Evolutionary conservation across 2,329 filamentous ascomycete species (phyloP).

Genomic region (Ophiognomonia clavigignenti-juglandacearum): DNA sequence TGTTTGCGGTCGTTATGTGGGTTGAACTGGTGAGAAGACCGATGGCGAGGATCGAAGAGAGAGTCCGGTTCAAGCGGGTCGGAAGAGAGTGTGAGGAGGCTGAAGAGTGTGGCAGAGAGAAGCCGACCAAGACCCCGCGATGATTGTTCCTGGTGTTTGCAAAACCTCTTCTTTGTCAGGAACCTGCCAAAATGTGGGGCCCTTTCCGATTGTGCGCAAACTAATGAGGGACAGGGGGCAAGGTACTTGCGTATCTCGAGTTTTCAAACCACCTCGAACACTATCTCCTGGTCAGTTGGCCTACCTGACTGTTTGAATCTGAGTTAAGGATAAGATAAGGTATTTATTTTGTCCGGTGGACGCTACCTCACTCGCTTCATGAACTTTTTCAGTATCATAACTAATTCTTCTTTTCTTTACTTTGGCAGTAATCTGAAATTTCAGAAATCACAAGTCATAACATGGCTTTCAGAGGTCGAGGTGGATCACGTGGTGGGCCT

Average conservation of each 20-base stretch:
- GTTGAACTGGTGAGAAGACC: neutral
- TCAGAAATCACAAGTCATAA: neutral
- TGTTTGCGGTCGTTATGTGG: slow-evolving; percentile 53
- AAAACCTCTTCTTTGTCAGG: slow-evolving; percentile 24
- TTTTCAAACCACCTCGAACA: too few species aligned
- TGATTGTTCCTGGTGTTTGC: slow-evolving; percentile 17
- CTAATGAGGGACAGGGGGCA: neutral
- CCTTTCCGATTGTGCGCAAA: slow-evolving; percentile 14
- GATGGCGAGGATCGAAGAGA: slow-evolving; percentile 23
- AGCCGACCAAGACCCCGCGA: slow-evolving; percentile 12
- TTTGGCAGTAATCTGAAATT: neutral
- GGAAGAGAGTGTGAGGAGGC: slow-evolving; percentile 10
- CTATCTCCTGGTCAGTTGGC: too few species aligned
- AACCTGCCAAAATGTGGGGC: slow-evolving; percentile 14
- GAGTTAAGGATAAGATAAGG: too few species aligned
- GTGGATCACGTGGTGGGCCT: slow-evolving; percentile 17
- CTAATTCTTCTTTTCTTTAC: slow-evolving; percentile 4
- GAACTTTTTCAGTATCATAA: slow-evolving; percentile 14
- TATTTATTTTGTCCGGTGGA: too few species aligned
- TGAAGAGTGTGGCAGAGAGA: slow-evolving; percentile 7
- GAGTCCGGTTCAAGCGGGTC: slow-evolving; percentile 16
- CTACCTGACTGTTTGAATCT: too few species aligned
- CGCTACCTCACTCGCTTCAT: too few species aligned
- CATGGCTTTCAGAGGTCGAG: slow-evolving; percentile 22
- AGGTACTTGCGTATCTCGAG: too few species aligned